These are phyloP conservation scores for Gastrolobium villosum DNA, from an alignment of 306 rosid species.

Conservation along the genomic window DNA sequence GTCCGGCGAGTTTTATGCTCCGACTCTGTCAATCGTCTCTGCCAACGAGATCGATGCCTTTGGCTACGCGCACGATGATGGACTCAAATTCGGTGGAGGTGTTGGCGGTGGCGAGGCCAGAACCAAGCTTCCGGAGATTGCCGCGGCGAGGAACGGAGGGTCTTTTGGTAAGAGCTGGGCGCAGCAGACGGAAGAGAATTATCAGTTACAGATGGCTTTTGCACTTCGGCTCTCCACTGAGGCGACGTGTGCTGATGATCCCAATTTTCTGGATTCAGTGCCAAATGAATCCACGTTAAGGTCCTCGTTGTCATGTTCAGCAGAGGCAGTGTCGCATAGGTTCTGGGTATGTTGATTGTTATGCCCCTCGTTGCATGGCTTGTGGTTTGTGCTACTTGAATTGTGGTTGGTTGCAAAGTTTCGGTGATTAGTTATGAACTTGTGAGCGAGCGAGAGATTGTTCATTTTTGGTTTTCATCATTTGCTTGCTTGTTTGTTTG, in stretches of 20 bases:
- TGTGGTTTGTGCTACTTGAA: not conserved
- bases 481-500: too few species aligned
- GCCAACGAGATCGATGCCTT: conserved; percentile 66
- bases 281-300: conserved; percentile 62
- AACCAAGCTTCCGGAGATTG: conserved; percentile 48
- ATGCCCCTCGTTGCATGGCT: not conserved
- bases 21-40: conserved; percentile 56
- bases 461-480: conserved; percentile 2
- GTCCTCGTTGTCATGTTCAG: conserved; percentile 50
- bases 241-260: conserved; percentile 84
- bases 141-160: conserved; percentile 47
- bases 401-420: conserved; percentile 1
- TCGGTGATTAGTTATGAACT: conserved; percentile 1
- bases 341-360: conserved; percentile 69
- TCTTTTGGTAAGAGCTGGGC: conserved; percentile 84
- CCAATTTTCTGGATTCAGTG: conserved; percentile 77
- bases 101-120: conserved; percentile 48
- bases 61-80: conserved; percentile 61
- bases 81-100: conserved; percentile 46
- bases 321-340: conserved; percentile 73
- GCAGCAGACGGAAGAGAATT: conserved; percentile 92
- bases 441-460: conserved; percentile 3
- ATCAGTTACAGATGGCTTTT: conserved; percentile 82
- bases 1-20: conserved; percentile 79
- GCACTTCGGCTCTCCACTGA: conserved; percentile 80